These are phyloP conservation scores for Phaffia australis DNA, from an alignment of 768 basidiomycete genomes.

Conservation along the genomic window DNA sequence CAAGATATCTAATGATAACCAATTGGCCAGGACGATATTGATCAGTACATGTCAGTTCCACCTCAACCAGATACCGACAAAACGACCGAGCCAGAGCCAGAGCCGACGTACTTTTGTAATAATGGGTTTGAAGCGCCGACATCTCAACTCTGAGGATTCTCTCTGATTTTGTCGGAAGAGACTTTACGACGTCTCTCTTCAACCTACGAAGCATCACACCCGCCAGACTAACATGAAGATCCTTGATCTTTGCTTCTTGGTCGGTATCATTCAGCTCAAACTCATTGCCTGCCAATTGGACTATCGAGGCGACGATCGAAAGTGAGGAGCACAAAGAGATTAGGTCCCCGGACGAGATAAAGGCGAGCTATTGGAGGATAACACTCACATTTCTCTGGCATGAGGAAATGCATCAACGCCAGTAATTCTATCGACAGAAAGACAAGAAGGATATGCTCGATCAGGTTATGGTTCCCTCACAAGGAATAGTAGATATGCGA, in stretches of 20 bases:
- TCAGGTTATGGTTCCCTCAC: not conserved
- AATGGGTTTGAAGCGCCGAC: slow-evolving; percentile 90
- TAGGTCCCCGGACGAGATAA: slow-evolving; percentile 2
- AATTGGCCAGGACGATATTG: not conserved
- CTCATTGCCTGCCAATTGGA: slow-evolving; percentile 78
- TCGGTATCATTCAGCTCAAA: slow-evolving; percentile 89
- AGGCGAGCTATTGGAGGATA: not conserved
- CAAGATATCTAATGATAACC: slow-evolving; percentile 50
- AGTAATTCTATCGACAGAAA: slow-evolving; percentile 56
- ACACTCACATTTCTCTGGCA: slow-evolving; percentile 86
- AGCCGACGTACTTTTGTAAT: slow-evolving; percentile 62
- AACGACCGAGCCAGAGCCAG: too few relatives aligned
- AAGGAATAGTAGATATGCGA: not conserved
- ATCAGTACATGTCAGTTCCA: not conserved
- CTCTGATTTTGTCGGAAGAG: slow-evolving; percentile 94
- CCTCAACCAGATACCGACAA: not conserved
- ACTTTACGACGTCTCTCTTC: slow-evolving; percentile 92
- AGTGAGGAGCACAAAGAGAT: not conserved
- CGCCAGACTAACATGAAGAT: slow-evolving; percentile 84
- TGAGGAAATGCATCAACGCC: slow-evolving; percentile 97
- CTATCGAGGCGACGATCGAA: not conserved
- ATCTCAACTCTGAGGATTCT: slow-evolving; percentile 95
- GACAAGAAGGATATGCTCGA: slow-evolving; percentile 13
- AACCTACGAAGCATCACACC: slow-evolving; percentile 86
- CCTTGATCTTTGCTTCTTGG: slow-evolving; percentile 78